Evolutionary conservation across 768 basidiomycete species (phyloP), one percentile per base, ranked within the genome.

Genomic region (Amyloporia xantha): DNA sequence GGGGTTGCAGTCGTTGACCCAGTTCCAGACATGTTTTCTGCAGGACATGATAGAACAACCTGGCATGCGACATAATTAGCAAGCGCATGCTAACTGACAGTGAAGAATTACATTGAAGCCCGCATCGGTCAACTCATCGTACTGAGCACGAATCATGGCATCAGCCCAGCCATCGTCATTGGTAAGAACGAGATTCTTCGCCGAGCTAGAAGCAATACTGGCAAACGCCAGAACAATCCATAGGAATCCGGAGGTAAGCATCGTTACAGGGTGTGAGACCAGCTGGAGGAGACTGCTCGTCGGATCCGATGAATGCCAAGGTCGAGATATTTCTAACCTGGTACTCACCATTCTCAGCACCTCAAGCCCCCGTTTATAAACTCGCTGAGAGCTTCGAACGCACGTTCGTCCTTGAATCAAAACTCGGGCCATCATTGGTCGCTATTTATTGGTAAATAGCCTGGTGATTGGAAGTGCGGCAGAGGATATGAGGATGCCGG

Each of bases 141-240:
- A 56, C 45, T 65, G 60, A 13, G 62, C 62, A 41, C 65, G 64
- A 25, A 66, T 62, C 40, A 60, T 57, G 0, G 64, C 62, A 5
- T 52, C 56, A 13, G 65, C 66, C 66, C 66, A 68, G 5, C 66
- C 66, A 44, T 67, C 66, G 48, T 66, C 64, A 43, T 66, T 60
- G 19, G 59, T 55, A n/a, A 64, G 45, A 30, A 66, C 26, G 40
- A 66, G 50, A 17, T 39, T 19, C 38, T 21, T 39, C 9, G 15
- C 38, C 6, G 15, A 39, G 38, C 9, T 21, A 17, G 38, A 10
- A 17, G 38, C 9, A 17, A 39, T 39, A 39, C 9, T 10, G 20
- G 20, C 15, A 19, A 39, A 21, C 6, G 17, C 38, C 9, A 39
- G 20, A 7, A 9, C 15, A 6, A 21, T 7, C 15, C 15, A 17